Base-by-base conservation (phyloP, 805 yeast genomes). In the Helenozyma rhizophorensis region DNA sequence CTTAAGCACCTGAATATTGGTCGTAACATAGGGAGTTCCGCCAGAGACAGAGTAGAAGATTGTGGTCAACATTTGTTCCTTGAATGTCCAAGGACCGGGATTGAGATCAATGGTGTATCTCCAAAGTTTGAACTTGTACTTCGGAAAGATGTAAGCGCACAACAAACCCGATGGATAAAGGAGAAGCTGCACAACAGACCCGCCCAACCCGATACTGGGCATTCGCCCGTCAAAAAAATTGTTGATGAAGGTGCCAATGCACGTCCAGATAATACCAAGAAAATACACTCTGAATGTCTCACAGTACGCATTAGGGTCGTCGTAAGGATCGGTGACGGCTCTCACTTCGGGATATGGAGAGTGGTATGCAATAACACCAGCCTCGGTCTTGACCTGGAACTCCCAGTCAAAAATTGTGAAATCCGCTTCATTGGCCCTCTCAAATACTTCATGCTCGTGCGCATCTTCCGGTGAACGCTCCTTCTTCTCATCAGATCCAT, bases 21-120 rank as follows among this genome's bases (percentile, higher is more conserved):
- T 42, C 21, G 56, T 51, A 3, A 51, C 72, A 26, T 38, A 59
- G 28, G 51, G 43, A 33, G 48, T 45, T 23, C 58, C 44, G 22
- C 49, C 47, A 25, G 64, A 59, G 16, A 64, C 62, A 25, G 62
- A 52, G 45, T 50, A 61, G 47, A 60, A 59, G 18, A 68, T 48
- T 6, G 85, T 74, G 2, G 80, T 63, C 37, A 80, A 65, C 78
- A 78, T 76, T 52, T 80, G 86, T 46, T 79, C 85, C 49, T 79
- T 79, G 41, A 54, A 62, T 18, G 66, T 59, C 80, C 83, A 80
- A 9, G 81, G 80, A 9, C 84, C 82, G 3, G 80, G 81, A 51
- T 76, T 76, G 33, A 78, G 51, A 6, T 42, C 47, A 66, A 61
- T 37, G 56, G 47, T 42, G 65, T 59, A 18, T 48, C 58, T 31